phyloP scores from a whole-genome alignment of 139 green algal species.

The Chlamydomonas sp. region DNA sequence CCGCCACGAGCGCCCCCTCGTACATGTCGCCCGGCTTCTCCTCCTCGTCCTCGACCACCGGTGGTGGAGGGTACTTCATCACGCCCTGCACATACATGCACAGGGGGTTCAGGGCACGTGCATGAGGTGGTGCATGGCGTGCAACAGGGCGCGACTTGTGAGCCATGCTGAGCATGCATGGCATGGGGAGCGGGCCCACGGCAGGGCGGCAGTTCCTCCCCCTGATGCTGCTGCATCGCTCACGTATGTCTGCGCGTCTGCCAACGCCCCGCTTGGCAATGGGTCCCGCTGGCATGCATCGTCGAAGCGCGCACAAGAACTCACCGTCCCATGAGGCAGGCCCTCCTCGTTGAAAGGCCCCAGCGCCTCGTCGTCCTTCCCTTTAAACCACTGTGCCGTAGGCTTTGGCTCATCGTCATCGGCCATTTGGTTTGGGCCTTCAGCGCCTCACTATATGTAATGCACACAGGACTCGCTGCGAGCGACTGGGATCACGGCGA shows the following conservation, averaged over 20 bases:
- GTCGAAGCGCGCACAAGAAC: not conserved
- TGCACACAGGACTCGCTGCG: no score
- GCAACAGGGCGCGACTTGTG: no score
- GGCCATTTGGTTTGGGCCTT: no score
- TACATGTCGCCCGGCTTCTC: conserved; percentile 48
- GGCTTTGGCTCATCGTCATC: conserved; percentile 15
- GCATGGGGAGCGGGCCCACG: no score
- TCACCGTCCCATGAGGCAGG: conserved; percentile 35
- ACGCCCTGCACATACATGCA: conserved; percentile 16
- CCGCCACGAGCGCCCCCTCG: conserved; percentile 40
- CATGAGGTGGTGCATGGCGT: no score
- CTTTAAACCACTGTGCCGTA: conserved; percentile 11
- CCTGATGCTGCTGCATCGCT: no score
- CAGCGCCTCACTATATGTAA: no score
- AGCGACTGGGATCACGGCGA: no score
- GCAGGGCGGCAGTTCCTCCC: no score
- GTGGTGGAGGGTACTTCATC: conserved; percentile 35
- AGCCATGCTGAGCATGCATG: not conserved
- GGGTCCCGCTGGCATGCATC: not conserved
- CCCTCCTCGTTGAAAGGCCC: conserved; percentile 45
- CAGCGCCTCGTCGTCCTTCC: not conserved
- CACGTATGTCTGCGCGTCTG: no score
- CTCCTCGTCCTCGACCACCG: conserved; percentile 40
- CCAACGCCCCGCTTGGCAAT: not conserved
- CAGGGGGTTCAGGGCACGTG: not conserved